Conservation (phyloP, 495 filamentous ascomycete species). For the Chaetomium cochliodes region DNA sequence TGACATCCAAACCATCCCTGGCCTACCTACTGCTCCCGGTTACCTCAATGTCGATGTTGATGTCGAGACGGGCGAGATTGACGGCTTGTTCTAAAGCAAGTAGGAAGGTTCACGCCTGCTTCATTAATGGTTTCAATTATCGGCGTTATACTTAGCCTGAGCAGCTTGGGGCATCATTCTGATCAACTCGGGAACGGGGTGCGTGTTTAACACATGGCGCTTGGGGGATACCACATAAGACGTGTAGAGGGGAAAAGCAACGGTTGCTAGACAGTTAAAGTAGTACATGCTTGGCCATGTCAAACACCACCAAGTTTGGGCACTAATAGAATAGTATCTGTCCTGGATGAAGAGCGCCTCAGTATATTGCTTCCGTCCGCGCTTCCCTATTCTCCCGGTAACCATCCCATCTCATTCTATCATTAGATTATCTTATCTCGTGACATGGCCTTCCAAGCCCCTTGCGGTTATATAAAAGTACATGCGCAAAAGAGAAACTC, state of each 20-base stretch:
- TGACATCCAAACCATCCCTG: constrained; percentile 97
- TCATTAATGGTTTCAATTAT: background rate
- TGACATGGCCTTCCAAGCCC: background rate
- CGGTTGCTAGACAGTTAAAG: background rate
- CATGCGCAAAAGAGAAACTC: constrained; percentile 6
- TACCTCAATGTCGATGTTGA: constrained; percentile 97
- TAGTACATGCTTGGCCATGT: background rate
- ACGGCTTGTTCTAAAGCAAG: constrained; percentile 75
- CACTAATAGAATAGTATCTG: background rate
- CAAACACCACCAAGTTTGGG: background rate
- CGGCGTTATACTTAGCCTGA: constrained; percentile 7
- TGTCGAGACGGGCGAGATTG: constrained; percentile 88
- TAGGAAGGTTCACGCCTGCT: background rate
- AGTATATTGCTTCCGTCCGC: background rate
- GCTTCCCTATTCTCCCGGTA: background rate
- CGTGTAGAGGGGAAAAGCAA: constrained; percentile 1
- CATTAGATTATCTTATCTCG: constrained; percentile 6
- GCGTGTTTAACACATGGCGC: constrained; percentile 38
- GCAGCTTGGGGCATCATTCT: constrained; percentile 7
- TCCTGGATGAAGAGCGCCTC: background rate
- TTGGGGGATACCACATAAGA: constrained; percentile 10
- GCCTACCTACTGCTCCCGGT: constrained; percentile 89
- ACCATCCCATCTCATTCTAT: constrained; percentile 12
- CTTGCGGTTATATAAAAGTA: constrained; percentile 2
- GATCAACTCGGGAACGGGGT: constrained; percentile 29